Conservation (phyloP, 306 rosid genomes). For the Purshia tridentata region DNA sequence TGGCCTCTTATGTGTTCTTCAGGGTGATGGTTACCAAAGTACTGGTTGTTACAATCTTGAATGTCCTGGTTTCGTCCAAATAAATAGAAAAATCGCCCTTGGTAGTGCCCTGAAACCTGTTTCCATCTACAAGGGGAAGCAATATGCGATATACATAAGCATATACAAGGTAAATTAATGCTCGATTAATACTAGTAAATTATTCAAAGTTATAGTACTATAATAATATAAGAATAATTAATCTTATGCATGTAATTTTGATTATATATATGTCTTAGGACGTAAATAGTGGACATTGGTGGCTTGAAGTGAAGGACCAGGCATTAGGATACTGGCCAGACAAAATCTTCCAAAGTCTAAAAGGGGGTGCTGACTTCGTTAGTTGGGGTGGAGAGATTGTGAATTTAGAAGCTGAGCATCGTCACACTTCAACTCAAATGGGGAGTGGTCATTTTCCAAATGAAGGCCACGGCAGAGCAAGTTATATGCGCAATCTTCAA, state of each 20-base stretch:
- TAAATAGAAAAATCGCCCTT: not conserved
- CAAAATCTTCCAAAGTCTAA: conserved; percentile 6
- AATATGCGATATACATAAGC: not conserved
- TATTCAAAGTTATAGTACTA: not conserved
- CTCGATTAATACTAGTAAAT: too few relatives aligned
- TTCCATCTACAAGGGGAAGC: conserved; percentile 19
- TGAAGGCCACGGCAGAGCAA: conserved; percentile 25
- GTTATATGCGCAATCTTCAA: conserved; percentile 20
- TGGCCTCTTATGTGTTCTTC: too few relatives aligned
- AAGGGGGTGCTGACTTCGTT: not conserved
- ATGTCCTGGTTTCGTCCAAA: conserved; percentile 33
- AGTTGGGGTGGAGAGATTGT: conserved; percentile 28
- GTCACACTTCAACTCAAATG: conserved; percentile 33
- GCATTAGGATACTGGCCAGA: conserved; percentile 36
- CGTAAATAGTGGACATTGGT: conserved; percentile 25
- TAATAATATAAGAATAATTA: not conserved
- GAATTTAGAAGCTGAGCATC: not conserved
- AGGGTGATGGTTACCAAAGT: conserved; percentile 18
- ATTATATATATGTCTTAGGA: conserved; percentile 3
- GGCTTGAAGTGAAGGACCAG: conserved; percentile 11
- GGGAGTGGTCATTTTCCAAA: conserved; percentile 31
- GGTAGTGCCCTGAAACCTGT: conserved; percentile 11
- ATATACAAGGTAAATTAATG: conserved; percentile 22
- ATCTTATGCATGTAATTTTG: too few relatives aligned
- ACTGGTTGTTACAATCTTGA: conserved; percentile 25